Conservation (phyloP, 257 asterid genomes). For the Solanum corneliomulleri region DNA sequence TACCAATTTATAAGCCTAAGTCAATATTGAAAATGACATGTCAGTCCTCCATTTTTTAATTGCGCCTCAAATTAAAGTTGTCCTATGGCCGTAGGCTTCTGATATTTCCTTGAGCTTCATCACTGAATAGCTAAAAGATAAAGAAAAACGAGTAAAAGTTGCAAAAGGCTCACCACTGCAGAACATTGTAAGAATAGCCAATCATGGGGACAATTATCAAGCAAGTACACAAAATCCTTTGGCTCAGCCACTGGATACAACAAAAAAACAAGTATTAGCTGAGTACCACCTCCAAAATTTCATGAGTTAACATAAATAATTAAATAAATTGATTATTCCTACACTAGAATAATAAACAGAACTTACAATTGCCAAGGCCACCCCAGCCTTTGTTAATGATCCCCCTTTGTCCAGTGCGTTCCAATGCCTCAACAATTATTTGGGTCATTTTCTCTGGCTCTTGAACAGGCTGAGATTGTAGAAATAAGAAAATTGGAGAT, state of each 20-base stretch:
- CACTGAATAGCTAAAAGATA: background rate
- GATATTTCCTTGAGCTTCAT: background rate
- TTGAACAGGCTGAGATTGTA: constrained; percentile 73
- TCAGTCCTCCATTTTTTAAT: background rate
- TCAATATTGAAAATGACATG: background rate
- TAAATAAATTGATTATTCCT: background rate
- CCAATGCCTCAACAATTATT: constrained; percentile 75
- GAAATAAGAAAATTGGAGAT: background rate
- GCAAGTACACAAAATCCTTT: constrained; percentile 65
- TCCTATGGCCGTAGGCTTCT: background rate
- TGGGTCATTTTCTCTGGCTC: constrained; percentile 92
- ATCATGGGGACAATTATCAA: constrained; percentile 93
- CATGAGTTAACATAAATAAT: background rate
- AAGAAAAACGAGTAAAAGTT: background rate
- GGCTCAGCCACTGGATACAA: constrained; percentile 69
- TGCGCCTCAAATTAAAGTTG: background rate
- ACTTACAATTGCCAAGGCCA: constrained; percentile 96
- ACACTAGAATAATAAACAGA: background rate
- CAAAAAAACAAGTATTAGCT: background rate
- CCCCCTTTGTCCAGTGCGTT: constrained; percentile 76
- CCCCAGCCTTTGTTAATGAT: constrained; percentile 98
- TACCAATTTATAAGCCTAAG: background rate
- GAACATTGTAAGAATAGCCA: constrained; percentile 95
- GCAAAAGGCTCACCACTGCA: constrained; percentile 61
- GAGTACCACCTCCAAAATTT: background rate